Conservation (phyloP, 495 filamentous ascomycete genomes). For the Penicillium pulvis region DNA sequence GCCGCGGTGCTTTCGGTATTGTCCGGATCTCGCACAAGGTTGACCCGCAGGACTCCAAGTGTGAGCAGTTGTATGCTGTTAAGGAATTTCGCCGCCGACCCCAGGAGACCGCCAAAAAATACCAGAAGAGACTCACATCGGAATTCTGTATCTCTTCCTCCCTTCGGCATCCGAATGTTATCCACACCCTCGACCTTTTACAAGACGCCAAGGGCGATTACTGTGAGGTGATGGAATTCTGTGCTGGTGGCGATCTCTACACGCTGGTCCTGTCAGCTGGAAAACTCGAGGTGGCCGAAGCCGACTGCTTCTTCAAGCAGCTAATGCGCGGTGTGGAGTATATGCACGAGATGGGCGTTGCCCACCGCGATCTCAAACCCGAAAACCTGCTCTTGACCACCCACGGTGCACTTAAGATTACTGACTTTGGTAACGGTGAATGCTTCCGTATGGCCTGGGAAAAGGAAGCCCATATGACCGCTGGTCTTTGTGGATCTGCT, state of each 20-base stretch:
- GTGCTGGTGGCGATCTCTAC: constrained; percentile 95
- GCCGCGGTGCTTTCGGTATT: constrained; percentile 96
- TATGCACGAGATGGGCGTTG: constrained; percentile 99
- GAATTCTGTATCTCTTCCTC: constrained; percentile 99
- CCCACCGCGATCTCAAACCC: constrained; percentile 95
- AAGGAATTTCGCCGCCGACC: constrained; percentile 97
- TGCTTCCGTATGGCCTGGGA: constrained; percentile 99
- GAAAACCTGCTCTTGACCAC: constrained; percentile 95
- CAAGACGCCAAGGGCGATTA: constrained; percentile 97
- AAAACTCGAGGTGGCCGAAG: constrained; percentile 89
- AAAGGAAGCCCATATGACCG: constrained; percentile 96
- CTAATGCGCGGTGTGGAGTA: constrained; percentile 99
- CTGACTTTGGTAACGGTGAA: constrained; percentile 98
- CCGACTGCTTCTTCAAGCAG: constrained; percentile 99
- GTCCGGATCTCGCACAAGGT: constrained; percentile 98
- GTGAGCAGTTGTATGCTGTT: constrained; percentile 93
- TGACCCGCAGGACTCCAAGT: constrained; percentile 72
- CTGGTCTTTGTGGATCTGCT: constrained; percentile 91
- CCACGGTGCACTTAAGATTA: constrained; percentile 94
- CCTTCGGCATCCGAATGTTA: constrained; percentile 95
- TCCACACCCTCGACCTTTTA: constrained; percentile 93
- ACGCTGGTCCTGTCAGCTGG: constrained; percentile 89
- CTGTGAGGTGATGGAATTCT: constrained; percentile 99
- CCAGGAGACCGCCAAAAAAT: constrained; percentile 92
- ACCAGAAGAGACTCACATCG: constrained; percentile 96